Evolutionary conservation across 306 rosid genomes (phyloP).

Genomic region (Lathyrus sativus): DNA sequence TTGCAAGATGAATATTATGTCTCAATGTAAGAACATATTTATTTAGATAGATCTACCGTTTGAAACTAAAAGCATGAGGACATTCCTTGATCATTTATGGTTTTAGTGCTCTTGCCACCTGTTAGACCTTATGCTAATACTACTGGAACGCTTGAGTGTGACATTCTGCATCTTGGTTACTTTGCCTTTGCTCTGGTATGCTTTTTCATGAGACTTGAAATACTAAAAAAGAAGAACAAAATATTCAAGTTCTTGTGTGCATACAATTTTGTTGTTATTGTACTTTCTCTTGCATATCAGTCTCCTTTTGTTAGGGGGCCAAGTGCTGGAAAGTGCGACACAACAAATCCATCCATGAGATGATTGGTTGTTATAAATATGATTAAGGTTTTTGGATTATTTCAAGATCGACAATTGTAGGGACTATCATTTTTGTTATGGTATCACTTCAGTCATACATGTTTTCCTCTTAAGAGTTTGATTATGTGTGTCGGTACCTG

Average conservation of each 20-base stretch:
- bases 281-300: conserved; percentile 91
- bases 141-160: conserved; percentile 96
- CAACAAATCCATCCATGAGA: conserved; percentile 68
- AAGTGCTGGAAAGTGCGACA: no score
- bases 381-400: conserved; percentile 95
- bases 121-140: conserved; percentile 86
- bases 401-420: conserved; percentile 94
- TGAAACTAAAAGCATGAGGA: conserved; percentile 99
- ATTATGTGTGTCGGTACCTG: no score
- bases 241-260: conserved; percentile 87
- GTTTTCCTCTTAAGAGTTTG: conserved; percentile 89
- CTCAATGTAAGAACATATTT: conserved; percentile 74
- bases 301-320: conserved; percentile 89
- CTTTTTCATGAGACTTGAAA: conserved; percentile 90
- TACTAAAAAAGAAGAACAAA: conserved; percentile 89
- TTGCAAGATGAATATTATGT: conserved; percentile 47
- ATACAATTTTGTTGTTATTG: conserved; percentile 79
- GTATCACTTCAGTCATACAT: conserved; percentile 93
- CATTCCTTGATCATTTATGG: conserved; percentile 89
- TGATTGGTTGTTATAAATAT: conserved; percentile 89
- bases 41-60: conserved; percentile 94
- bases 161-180: conserved; percentile 94
- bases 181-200: conserved; percentile 93
- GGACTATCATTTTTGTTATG: conserved; percentile 86
- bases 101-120: conserved; percentile 94